phyloP scores from a whole-genome alignment of 2,329 filamentous ascomycete species.

The Colletotrichum plurivorum region DNA sequence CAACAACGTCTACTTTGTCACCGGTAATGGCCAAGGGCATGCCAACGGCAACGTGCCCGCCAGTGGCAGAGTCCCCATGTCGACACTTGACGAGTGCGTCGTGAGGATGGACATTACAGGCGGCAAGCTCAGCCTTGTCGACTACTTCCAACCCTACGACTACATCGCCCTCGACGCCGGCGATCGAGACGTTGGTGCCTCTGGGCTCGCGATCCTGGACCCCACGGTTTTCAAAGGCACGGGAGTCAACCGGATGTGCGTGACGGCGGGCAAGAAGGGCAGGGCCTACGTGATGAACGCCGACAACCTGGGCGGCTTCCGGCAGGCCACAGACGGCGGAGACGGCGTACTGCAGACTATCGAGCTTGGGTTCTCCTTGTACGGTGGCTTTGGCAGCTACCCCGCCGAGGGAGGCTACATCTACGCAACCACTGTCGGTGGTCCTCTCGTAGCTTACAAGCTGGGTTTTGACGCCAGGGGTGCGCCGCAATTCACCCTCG shows the following conservation, averaged over 20 bases:
- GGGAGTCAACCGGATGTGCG: conserved; percentile 52
- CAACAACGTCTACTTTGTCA: conserved; percentile 47
- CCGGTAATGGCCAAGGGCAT: conserved; percentile 50
- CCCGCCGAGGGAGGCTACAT: conserved; percentile 59
- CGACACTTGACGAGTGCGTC: conserved; percentile 51
- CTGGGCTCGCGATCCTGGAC: conserved; percentile 52
- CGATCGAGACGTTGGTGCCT: conserved; percentile 56
- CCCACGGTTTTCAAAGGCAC: conserved; percentile 50
- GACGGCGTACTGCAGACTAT: conserved; percentile 55
- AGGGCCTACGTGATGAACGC: conserved; percentile 56
- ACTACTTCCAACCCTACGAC: conserved; percentile 60
- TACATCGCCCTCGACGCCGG: conserved; percentile 54
- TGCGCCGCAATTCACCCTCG: conserved; percentile 51
- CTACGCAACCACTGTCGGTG: conserved; percentile 49
- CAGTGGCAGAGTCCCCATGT: conserved; percentile 49
- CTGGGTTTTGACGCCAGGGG: conserved; percentile 42
- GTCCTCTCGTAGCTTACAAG: conserved; percentile 41
- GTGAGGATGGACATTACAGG: conserved; percentile 48
- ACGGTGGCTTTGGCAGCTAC: conserved; percentile 55
- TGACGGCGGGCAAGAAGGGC: conserved; percentile 56
- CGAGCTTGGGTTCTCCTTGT: conserved; percentile 50
- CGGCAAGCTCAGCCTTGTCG: conserved; percentile 44
- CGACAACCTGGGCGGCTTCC: conserved; percentile 58
- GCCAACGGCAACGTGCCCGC: conserved; percentile 52
- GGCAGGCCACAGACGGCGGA: conserved; percentile 51